phyloP scores from a whole-genome alignment of 2,329 filamentous ascomycete genomes.

The Pseudogymnoascus sp. region DNA sequence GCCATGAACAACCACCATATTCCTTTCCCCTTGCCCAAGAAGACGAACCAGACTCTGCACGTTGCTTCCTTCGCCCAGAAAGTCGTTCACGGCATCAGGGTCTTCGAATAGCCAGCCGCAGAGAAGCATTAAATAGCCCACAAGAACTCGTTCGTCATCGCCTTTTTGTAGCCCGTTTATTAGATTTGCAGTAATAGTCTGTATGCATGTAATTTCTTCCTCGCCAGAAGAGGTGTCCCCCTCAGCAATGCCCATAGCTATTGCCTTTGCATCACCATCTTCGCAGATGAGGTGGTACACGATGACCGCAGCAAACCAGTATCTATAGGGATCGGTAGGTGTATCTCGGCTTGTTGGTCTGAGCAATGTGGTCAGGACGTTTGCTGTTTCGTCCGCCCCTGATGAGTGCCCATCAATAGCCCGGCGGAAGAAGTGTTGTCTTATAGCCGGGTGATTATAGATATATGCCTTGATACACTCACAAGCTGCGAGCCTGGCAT shows the following conservation, averaged over 20 bases:
- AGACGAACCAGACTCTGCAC: slow-evolving; percentile 77
- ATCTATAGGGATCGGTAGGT: slow-evolving; percentile 72
- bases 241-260: slow-evolving; percentile 76
- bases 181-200: slow-evolving; percentile 80
- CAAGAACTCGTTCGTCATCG: slow-evolving; percentile 68
- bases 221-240: slow-evolving; percentile 84
- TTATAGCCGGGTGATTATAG: slow-evolving; percentile 69
- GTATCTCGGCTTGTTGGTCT: slow-evolving; percentile 52
- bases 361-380: slow-evolving; percentile 77
- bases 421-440: slow-evolving; percentile 74
- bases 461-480: slow-evolving; percentile 93
- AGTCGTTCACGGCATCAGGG: slow-evolving; percentile 82
- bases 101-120: slow-evolving; percentile 90
- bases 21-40: slow-evolving; percentile 48
- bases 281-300: slow-evolving; percentile 80
- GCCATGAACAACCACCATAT: slow-evolving; percentile 65
- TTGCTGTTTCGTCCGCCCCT: slow-evolving; percentile 73
- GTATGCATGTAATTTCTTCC: slow-evolving; percentile 90
- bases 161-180: slow-evolving; percentile 66
- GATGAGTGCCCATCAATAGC: slow-evolving; percentile 81
- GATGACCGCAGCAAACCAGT: slow-evolving; percentile 83
- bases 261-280: slow-evolving; percentile 66
- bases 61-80: slow-evolving; percentile 84
- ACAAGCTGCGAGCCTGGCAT: slow-evolving; percentile 75
- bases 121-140: slow-evolving; percentile 85